Evolutionary conservation across 1,284 basidiomycete genomes (phyloP).

Genomic region (Ganoderma sinense): DNA sequence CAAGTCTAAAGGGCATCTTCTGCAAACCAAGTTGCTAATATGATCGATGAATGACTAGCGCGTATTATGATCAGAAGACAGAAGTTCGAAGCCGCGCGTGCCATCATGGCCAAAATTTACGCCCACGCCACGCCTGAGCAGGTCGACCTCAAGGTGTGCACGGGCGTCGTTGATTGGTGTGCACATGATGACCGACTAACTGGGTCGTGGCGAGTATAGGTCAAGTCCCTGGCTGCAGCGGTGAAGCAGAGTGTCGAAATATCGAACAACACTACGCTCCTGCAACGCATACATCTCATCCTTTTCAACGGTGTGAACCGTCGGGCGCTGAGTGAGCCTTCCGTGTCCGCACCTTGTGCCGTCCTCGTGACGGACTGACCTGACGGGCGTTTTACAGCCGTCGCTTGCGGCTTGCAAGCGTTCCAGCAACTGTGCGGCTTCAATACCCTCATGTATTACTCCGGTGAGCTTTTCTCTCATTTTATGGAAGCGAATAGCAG

Average conservation of each 20-base stretch:
- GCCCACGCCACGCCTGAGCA: conserved; percentile 68
- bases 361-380: conserved; percentile 1
- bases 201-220: conserved; percentile 41
- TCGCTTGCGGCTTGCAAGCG: conserved; percentile 83
- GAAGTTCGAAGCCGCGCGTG: conserved; percentile 54
- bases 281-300: conserved; percentile 63
- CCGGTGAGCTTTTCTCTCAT: conserved; percentile 42
- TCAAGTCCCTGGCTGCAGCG: conserved; percentile 64
- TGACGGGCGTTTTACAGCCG: conserved; percentile 49
- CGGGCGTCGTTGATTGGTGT: not conserved
- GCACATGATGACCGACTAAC: not conserved
- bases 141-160: conserved; percentile 68
- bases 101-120: conserved; percentile 72
- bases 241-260: conserved; percentile 73
- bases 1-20: conserved; percentile 12
- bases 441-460: conserved; percentile 75
- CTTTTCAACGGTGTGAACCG: conserved; percentile 66
- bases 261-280: conserved; percentile 66
- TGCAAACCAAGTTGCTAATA: not conserved
- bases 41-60: conserved; percentile 49
- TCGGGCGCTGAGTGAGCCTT: conserved; percentile 70
- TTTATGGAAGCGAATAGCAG: not conserved
- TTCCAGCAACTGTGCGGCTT: conserved; percentile 85
- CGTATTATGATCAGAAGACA: conserved; percentile 72
- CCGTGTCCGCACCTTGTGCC: not conserved